Conservation (phyloP, 768 basidiomycete species). For the Amanita inopinata region DNA sequence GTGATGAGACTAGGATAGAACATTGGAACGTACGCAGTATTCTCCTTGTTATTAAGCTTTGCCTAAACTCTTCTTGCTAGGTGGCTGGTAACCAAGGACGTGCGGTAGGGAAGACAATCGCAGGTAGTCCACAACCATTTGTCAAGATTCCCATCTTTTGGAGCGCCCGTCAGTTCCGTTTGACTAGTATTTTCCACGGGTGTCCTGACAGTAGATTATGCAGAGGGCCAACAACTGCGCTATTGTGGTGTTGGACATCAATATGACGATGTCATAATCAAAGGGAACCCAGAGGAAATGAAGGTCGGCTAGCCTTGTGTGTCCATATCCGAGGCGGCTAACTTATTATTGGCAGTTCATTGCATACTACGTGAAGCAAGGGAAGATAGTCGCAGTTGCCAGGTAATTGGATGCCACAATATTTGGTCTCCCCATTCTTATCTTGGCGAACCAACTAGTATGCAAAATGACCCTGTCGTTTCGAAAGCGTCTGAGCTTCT, state of each 20-base stretch:
- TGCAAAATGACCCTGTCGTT: conserved; percentile 78
- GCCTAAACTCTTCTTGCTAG: conserved; percentile 20
- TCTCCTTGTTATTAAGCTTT: background rate
- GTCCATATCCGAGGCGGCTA: background rate
- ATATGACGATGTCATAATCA: conserved; percentile 71
- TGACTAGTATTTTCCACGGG: background rate
- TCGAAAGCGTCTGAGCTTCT: conserved; percentile 71
- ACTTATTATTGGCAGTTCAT: conserved; percentile 43
- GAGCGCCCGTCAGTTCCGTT: conserved; percentile 62
- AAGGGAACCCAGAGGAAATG: conserved; percentile 64
- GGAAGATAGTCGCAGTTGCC: conserved; percentile 58
- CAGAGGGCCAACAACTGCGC: conserved; percentile 79
- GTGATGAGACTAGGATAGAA: conserved; percentile 57
- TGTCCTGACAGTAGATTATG: conserved; percentile 2
- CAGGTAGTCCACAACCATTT: conserved; percentile 56
- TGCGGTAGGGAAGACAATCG: conserved; percentile 71
- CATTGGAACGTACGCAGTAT: conserved; percentile 72
- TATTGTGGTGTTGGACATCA: conserved; percentile 69
- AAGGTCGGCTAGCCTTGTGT: conserved; percentile 39
- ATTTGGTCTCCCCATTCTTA: background rate
- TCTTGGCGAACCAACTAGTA: conserved; percentile 27
- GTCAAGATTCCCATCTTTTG: conserved; percentile 81
- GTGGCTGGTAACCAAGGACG: conserved; percentile 84
- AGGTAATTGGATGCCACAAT: conserved; percentile 25
- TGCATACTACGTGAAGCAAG: conserved; percentile 65